Evolutionary conservation across 176 grass and related monocot genomes (phyloP), one percentile per base, ranked within the genome.

Genomic region (Microstegium vimineum): DNA sequence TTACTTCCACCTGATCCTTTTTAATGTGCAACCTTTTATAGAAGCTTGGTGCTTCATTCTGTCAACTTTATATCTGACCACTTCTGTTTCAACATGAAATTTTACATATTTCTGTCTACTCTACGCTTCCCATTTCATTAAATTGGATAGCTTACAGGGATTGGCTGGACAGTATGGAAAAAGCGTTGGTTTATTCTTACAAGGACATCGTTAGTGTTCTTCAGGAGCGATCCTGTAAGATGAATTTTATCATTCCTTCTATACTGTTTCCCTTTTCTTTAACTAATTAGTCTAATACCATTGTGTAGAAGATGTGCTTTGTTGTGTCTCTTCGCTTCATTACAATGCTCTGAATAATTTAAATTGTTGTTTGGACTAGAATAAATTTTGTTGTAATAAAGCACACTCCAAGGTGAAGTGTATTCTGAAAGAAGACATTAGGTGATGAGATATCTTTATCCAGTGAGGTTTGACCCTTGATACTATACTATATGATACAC

Each of bases 171-270:
- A 78, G 90, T 90, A 87, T 97, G 94, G 94, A 97, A 97, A 75
- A 97, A 90, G 62, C 94, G 94, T 28, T 97, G 94, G 94, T 97
- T 97, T 87, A 65, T 94, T 37, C 94, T 97, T 90, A 97, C 94
- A 83, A 88, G 87, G 69, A 90, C 82, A 73, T 97, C 94, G 52
- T 87, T 97, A 81, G 84, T 94, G 56, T 97, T 97, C 80, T 97
- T 89, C 80, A 90, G 89, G 84, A 87, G 81, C 82, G 94, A 97
- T 68, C 94, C 91, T 11, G 94, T 97, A 94, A 94, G 89, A 84
- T 73, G 72, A 82, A 38, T 32, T 69, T 69, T 40, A 17, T 30
- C 10, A 31, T 69, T 81, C 52, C 52, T 82, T 46, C 60, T 66
- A 62, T 25, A 34, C 49, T 71, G 3, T 61, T 61, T 78, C 15